Conservation (phyloP, 176 grass and related monocot genomes). For the barley (Hordeum vulgare) region DNA sequence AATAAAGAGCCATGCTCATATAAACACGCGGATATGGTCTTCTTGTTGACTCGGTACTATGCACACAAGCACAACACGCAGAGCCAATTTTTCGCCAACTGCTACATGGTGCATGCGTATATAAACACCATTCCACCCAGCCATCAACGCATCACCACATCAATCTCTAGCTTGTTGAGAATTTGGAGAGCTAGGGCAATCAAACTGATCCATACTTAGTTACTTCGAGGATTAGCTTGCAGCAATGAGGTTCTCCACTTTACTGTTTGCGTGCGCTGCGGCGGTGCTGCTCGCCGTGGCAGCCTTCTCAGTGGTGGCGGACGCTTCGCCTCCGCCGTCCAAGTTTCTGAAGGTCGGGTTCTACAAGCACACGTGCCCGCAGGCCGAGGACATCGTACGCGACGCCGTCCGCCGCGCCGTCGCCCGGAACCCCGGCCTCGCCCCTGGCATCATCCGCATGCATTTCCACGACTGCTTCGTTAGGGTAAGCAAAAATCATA, state of each 20-base stretch:
- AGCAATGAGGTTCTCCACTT: neutral
- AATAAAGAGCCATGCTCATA: neutral
- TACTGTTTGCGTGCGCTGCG: neutral
- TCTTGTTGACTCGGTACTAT: neutral
- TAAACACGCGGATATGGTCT: neutral
- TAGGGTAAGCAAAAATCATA: slow-evolving; percentile 12
- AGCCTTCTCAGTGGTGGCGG: neutral
- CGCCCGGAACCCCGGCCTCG: slow-evolving; percentile 29
- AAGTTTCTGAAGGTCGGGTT: slow-evolving; percentile 37
- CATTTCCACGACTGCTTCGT: slow-evolving; percentile 98
- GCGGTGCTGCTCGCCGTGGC: neutral
- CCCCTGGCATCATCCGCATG: slow-evolving; percentile 59
- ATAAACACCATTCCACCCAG: neutral
- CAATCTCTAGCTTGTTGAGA: neutral
- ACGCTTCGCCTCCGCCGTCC: neutral
- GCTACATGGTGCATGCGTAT: neutral
- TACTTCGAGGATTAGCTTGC: neutral
- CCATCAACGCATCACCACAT: neutral
- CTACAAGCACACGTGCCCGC: slow-evolving; percentile 48
- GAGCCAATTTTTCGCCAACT: neutral
- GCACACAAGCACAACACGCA: neutral
- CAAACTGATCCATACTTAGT: neutral
- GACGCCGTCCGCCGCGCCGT: slow-evolving; percentile 39
- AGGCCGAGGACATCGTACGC: slow-evolving; percentile 56
- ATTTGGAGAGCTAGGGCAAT: too few relatives aligned